Percentiles rank a stretch among this genome's conserved stretches.
These are phyloP conservation scores for Guadua angustifolia DNA, from an alignment of 176 grass and related monocot genomes.

Conservation along the genomic window DNA sequence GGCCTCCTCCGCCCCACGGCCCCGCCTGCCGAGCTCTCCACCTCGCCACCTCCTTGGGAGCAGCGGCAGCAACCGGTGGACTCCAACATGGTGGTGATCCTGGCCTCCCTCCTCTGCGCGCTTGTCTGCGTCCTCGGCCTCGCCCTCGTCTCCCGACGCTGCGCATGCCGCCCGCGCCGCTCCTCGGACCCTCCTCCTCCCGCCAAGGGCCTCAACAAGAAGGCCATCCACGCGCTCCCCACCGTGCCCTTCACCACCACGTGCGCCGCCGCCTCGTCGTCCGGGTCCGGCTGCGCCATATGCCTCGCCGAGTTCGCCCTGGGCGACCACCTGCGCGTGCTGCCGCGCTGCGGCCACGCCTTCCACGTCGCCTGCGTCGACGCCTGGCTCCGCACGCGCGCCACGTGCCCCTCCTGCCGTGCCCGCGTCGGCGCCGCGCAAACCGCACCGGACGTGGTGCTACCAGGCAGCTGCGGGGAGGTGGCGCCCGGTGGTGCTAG, in stretches of 20 bases:
- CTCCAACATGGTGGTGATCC: slow-evolving; percentile 64
- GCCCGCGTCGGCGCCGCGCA: too few species aligned
- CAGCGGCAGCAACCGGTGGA: slow-evolving; percentile 36
- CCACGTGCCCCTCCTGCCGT: too few species aligned
- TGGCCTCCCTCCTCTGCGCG: slow-evolving; percentile 60
- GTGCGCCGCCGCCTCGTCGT: too few species aligned
- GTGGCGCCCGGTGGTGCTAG: too few species aligned
- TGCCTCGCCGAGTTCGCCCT: too few species aligned
- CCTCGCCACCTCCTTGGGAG: background rate
- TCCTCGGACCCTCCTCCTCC: slow-evolving; percentile 4
- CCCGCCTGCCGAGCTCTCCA: too few species aligned
- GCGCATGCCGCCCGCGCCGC: background rate
- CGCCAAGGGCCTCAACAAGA: slow-evolving; percentile 57
- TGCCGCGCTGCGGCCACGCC: slow-evolving; percentile 51
- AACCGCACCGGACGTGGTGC: too few species aligned
- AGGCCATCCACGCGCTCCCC: slow-evolving; percentile 58
- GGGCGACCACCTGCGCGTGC: too few species aligned
- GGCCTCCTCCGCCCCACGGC: background rate
- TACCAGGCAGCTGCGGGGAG: too few species aligned
- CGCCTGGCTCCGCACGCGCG: slow-evolving; percentile 49
- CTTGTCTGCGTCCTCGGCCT: slow-evolving; percentile 68
- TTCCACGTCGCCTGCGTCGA: slow-evolving; percentile 85
- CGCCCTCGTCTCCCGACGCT: slow-evolving; percentile 45
- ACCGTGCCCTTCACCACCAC: slow-evolving; percentile 27
- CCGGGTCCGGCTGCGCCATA: too few species aligned